Conservation (phyloP, 176 grass and related monocot genomes). For the Oryza longistaminata region DNA sequence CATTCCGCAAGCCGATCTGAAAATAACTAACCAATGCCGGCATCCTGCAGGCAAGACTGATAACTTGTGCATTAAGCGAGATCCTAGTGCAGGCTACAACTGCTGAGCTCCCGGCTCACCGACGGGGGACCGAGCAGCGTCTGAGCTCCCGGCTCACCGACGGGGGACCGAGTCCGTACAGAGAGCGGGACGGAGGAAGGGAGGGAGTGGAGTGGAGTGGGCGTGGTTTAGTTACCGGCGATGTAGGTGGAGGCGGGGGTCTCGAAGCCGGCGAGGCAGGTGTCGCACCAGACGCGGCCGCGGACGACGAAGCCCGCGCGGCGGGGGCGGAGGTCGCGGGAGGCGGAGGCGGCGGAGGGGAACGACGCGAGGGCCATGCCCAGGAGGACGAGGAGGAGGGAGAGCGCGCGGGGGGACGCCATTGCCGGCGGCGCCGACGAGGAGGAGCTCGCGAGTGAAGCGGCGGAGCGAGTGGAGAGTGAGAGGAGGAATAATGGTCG, state of each 20-base stretch:
- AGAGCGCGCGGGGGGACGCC: constrained; percentile 18
- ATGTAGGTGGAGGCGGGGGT: constrained; percentile 87
- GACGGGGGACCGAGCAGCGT: background rate
- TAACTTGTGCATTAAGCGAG: background rate
- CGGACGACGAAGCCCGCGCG: constrained; percentile 58
- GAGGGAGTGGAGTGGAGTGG: too few relatives aligned
- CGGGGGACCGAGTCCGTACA: too few relatives aligned
- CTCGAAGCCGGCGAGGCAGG: constrained; percentile 84
- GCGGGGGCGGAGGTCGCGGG: constrained; percentile 42
- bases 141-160: background rate
- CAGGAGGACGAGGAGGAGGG: constrained; percentile 23
- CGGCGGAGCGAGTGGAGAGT: background rate
- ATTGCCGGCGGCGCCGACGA: constrained; percentile 12
- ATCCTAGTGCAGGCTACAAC: background rate
- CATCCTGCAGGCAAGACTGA: background rate
- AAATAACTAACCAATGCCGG: background rate
- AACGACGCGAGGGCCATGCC: background rate
- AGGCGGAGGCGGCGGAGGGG: constrained; percentile 11
- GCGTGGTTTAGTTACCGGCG: constrained; percentile 38
- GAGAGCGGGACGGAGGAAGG: too few relatives aligned
- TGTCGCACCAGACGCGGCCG: constrained; percentile 92
- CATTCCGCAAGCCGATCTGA: background rate
- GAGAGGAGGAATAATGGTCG: constrained; percentile 16
- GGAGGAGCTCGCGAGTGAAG: background rate
- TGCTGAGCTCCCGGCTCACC: background rate